These are phyloP conservation scores for Colletotrichum aenigma DNA, from an alignment of 2,329 filamentous ascomycete species.

Conservation along the genomic window DNA sequence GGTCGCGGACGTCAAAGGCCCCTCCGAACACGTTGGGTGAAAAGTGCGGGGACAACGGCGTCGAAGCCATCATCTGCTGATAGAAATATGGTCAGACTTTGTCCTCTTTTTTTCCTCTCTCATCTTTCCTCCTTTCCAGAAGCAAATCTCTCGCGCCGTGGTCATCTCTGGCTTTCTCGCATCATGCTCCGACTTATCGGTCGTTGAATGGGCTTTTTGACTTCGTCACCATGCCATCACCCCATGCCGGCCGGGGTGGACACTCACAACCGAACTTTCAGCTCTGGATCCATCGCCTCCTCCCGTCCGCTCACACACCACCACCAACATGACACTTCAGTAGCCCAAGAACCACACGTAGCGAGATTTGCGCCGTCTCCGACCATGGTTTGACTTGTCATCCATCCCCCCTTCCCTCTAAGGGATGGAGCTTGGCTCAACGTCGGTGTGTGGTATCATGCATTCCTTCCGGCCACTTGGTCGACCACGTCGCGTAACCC, in stretches of 20 bases:
- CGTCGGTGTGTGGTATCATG: not conserved
- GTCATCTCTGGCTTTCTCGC: not conserved
- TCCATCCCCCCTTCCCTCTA: not conserved
- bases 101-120: not conserved
- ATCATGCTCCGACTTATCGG: not conserved
- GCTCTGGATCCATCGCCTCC: not conserved
- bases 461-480: conserved; percentile 5
- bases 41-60: conserved; percentile 16
- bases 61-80: conserved; percentile 20
- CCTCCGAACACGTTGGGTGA: conserved; percentile 8
- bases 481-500: not conserved
- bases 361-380: not conserved
- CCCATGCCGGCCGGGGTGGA: not conserved
- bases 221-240: not conserved
- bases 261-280: not conserved
- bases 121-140: not conserved
- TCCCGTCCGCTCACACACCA: not conserved
- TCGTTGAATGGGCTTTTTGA: not conserved
- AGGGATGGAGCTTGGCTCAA: not conserved
- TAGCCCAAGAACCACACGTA: not conserved
- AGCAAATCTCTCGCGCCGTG: not conserved
- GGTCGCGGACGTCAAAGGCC: conserved; percentile 6
- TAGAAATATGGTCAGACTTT: conserved; percentile 16
- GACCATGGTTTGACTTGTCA: not conserved
- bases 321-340: not conserved